Percentiles rank a stretch among this genome's conserved stretches.
phyloP scores from a whole-genome alignment of 805 yeast species.

The Sungouiozyma ichnusensis region DNA sequence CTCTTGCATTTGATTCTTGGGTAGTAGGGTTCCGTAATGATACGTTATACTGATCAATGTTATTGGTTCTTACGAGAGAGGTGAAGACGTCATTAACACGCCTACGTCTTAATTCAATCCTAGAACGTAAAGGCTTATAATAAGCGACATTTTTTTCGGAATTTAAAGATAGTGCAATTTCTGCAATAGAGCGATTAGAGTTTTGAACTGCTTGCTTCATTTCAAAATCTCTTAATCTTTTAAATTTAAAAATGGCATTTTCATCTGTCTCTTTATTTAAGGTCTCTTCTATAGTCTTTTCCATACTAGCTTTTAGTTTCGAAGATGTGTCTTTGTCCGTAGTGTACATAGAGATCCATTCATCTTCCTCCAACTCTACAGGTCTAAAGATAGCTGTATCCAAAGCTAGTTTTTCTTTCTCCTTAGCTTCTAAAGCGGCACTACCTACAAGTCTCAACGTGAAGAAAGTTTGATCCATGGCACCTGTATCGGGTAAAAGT shows the following conservation, averaged over 20 bases:
- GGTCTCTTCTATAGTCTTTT: conserved; percentile 24
- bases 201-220: conserved; percentile 37
- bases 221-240: conserved; percentile 71
- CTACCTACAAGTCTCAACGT: conserved; percentile 52
- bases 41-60: conserved; percentile 45
- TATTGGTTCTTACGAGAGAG: conserved; percentile 40
- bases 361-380: conserved; percentile 55
- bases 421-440: conserved; percentile 33
- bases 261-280: conserved; percentile 4
- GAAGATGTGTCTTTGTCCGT: conserved; percentile 36
- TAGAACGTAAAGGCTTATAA: conserved; percentile 70
- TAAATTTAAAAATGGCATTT: conserved; percentile 43
- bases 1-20: conserved; percentile 47
- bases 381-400: conserved; percentile 64
- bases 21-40: conserved; percentile 54
- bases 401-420: conserved; percentile 29
- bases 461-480: conserved; percentile 68
- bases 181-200: conserved; percentile 28
- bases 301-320: conserved; percentile 33
- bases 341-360: conserved; percentile 66
- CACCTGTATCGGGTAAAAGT: conserved; percentile 81
- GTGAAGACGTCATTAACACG: conserved; percentile 43
- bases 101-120: conserved; percentile 74
- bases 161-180: conserved; percentile 56
- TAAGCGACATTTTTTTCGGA: conserved; percentile 47